Evolutionary conservation across 75 land plant genomes (phyloP).

Genomic region (Adiantum capillusveneris): DNA sequence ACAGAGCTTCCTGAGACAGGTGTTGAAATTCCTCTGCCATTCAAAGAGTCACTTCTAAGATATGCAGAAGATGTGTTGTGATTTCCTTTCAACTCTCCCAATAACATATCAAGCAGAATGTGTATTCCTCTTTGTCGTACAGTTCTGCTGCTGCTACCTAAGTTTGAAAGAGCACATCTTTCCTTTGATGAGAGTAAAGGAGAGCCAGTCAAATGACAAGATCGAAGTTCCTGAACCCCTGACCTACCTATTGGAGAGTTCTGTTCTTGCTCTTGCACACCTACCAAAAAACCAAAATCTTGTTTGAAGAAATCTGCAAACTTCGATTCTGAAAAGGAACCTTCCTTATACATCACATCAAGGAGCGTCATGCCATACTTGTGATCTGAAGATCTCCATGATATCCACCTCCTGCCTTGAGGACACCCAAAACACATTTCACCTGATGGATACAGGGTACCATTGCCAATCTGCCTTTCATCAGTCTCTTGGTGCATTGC

Average conservation of each 20-base stretch:
- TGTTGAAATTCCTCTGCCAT: neutral
- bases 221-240: conserved; percentile 15
- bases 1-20: neutral
- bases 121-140: conserved; percentile 12
- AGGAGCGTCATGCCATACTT: neutral
- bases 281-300: conserved; percentile 11
- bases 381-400: neutral
- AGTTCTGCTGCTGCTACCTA: conserved; percentile 8
- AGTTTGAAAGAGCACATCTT: conserved; percentile 22
- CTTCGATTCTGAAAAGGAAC: conserved; percentile 5
- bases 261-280: too few relatives aligned
- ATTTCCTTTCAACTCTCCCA: conserved; percentile 2
- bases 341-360: conserved; percentile 5
- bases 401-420: conserved; percentile 1
- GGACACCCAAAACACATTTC: neutral
- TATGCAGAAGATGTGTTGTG: too few relatives aligned
- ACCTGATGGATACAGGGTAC: neutral
- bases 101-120: conserved; percentile 15
- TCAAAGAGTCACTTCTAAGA: neutral
- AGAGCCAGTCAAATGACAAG: conserved; percentile 1
- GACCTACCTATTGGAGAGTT: neutral
- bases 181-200: conserved; percentile 20
- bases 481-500: too few relatives aligned
- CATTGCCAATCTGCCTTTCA: too few relatives aligned
- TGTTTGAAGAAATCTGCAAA: neutral